phyloP scores from a whole-genome alignment of 768 basidiomycete species.

The Trametes elegans region DNA sequence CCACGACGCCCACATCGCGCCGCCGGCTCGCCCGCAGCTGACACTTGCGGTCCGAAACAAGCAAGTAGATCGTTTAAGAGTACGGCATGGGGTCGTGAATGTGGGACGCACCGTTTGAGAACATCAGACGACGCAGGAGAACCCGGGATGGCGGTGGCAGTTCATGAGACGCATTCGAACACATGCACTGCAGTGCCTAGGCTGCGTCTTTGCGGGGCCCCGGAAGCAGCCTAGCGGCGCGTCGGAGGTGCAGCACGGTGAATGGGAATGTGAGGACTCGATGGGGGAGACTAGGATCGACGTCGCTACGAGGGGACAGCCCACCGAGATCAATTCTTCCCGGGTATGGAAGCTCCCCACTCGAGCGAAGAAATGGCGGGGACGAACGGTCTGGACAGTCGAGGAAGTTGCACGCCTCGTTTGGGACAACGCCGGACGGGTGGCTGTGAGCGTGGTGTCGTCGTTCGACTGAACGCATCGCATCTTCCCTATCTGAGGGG shows the following conservation, averaged over 20 bases:
- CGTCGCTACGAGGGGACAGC: neutral
- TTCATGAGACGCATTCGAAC: neutral
- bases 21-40: neutral
- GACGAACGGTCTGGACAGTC: neutral
- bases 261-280: neutral
- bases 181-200: neutral
- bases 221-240: neutral
- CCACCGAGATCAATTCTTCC: neutral
- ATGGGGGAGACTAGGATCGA: neutral
- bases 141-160: neutral
- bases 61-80: neutral
- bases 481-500: too few relatives aligned
- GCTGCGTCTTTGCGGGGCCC: neutral
- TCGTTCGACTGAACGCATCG: neutral
- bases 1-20: neutral
- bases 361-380: neutral
- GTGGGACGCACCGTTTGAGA: neutral
- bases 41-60: neutral
- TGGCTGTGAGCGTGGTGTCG: conserved; percentile 9
- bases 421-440: neutral
- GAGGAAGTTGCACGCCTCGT: neutral
- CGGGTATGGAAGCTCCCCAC: conserved; percentile 5
- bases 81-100: neutral
- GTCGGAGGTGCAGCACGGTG: neutral
- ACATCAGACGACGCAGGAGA: neutral